Evolutionary conservation across 768 basidiomycete species (phyloP).

Genomic region (Lactarius akahatsu): DNA sequence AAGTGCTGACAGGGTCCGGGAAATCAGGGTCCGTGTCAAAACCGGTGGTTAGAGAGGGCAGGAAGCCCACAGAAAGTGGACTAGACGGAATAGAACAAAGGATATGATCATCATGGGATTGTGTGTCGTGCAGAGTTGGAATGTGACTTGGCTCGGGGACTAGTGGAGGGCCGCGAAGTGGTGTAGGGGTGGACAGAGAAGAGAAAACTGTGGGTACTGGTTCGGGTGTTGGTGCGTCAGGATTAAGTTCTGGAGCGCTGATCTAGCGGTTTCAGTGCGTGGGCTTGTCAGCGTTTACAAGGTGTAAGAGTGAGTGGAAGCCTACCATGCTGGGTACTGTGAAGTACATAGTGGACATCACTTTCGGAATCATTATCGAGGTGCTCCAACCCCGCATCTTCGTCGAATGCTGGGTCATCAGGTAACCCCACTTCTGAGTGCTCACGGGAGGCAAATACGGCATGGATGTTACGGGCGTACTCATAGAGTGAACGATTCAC

Average conservation of each 20-base stretch:
- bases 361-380: not conserved
- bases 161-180: not conserved
- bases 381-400: not conserved
- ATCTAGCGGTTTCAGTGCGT: slow-evolving; percentile 6
- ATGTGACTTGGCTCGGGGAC: not conserved
- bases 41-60: not conserved
- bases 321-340: slow-evolving; percentile 17
- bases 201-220: not conserved
- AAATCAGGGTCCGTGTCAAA: slow-evolving; percentile 2
- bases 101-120: slow-evolving; percentile 5
- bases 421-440: not conserved
- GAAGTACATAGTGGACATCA: not conserved
- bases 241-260: not conserved
- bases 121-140: not conserved
- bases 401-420: not conserved
- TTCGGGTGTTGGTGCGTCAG: not conserved
- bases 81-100: slow-evolving; percentile 13
- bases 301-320: not conserved
- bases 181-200: not conserved
- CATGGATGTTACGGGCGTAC: not conserved
- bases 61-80: not conserved
- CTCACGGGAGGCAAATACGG: not conserved
- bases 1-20: not conserved
- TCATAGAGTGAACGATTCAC: slow-evolving; percentile 17
- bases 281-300: slow-evolving; percentile 25